Evolutionary conservation across 1,139 yeast species (phyloP).

Genomic region (Yamadazyma mexicana): DNA sequence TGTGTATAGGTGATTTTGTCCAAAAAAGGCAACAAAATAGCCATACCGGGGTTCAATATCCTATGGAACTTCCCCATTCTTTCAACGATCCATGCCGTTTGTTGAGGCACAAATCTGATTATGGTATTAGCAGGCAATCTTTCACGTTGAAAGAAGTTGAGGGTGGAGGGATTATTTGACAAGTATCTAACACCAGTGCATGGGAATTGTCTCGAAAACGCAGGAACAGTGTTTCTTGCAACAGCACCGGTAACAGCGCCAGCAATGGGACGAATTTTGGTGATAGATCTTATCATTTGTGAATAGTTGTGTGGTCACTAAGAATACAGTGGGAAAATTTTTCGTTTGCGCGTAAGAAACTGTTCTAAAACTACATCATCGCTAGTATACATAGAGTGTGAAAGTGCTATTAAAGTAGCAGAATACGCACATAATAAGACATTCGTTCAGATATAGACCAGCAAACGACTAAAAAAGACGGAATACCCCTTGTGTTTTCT

Average conservation of each 20-base stretch:
- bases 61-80: constrained; percentile 85
- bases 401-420: background rate
- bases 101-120: constrained; percentile 82
- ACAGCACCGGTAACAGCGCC: background rate
- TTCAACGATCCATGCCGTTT: constrained; percentile 89
- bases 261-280: background rate
- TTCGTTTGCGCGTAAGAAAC: constrained; percentile 1
- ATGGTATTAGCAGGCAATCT: constrained; percentile 73
- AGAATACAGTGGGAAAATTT: constrained; percentile 3
- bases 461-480: too few species aligned
- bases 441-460: too few species aligned
- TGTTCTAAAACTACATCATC: background rate
- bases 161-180: constrained; percentile 11
- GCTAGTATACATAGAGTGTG: background rate
- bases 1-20: constrained; percentile 82
- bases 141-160: constrained; percentile 67
- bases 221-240: background rate
- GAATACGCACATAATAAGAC: too few species aligned
- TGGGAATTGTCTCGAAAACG: background rate
- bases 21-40: constrained; percentile 67
- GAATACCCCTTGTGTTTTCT: too few species aligned
- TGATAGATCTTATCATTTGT: constrained; percentile 1
- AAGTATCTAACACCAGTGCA: background rate
- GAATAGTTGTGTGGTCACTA: constrained; percentile 1
- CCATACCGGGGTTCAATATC: constrained; percentile 76